Evolutionary conservation across 495 filamentous ascomycete genomes (phyloP).

Genomic region (Talaromyces proteolyticus): DNA sequence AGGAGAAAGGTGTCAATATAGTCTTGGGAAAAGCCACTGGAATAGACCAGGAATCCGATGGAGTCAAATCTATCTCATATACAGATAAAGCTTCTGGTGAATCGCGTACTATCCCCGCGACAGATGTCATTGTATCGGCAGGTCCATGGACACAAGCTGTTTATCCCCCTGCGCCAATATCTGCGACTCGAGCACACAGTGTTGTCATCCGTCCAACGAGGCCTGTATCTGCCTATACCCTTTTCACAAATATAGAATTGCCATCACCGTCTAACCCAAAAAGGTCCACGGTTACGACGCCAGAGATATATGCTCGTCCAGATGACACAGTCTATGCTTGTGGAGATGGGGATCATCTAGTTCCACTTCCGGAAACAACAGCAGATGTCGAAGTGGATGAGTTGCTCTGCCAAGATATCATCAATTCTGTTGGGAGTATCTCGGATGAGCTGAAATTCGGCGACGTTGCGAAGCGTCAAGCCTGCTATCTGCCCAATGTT

Average conservation of each 20-base stretch:
- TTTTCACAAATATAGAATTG: conserved; percentile 86
- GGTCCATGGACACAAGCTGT: conserved; percentile 84
- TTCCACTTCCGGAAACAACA: conserved; percentile 70
- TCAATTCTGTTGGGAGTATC: conserved; percentile 73
- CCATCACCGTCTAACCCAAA: conserved; percentile 53
- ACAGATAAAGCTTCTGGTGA: conserved; percentile 55
- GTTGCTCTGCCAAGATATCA: conserved; percentile 77
- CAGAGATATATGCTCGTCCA: conserved; percentile 91
- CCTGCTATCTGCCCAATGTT: conserved; percentile 87
- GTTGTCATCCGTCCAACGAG: conserved; percentile 72
- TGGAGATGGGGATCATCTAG: conserved; percentile 74
- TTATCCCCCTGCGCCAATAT: conserved; percentile 70
- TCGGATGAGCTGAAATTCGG: conserved; percentile 72
- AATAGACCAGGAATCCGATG: conserved; percentile 49
- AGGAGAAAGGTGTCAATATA: conserved; percentile 68
- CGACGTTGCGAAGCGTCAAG: conserved; percentile 74
- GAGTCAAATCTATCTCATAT: conserved; percentile 69
- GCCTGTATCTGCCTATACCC: conserved; percentile 76
- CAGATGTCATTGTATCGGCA: conserved; percentile 76
- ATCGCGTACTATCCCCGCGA: conserved; percentile 60
- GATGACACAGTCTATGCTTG: conserved; percentile 89
- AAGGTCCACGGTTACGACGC: conserved; percentile 60
- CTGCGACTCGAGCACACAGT: conserved; percentile 80
- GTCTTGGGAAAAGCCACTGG: conserved; percentile 57
- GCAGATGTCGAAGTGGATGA: conserved; percentile 74